Evolutionary conservation across 2,329 filamentous ascomycete genomes (phyloP), one percentile per base, ranked within the genome.

Genomic region (Fusarium lateritium): DNA sequence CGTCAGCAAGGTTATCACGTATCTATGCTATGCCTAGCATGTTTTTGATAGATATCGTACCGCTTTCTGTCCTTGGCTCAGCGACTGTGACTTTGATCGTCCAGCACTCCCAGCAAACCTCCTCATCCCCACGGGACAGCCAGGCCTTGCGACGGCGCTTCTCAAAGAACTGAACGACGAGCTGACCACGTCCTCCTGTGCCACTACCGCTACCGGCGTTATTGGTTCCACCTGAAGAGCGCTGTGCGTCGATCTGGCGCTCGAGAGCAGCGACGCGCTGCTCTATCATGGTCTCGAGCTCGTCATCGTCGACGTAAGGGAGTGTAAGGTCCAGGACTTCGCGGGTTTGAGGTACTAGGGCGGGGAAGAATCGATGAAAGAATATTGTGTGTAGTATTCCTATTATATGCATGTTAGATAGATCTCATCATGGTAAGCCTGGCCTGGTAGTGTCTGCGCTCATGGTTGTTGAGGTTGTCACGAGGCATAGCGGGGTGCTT

Each of bases 31-130:
- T 13, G 9, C 19, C 34, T 22, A 40, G 19, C 19, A 17, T 5
- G 36, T 19, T 19, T 19, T 19, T 19, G 26, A 43, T 22, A 26
- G 9, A 19, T 44, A 57, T 28, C 90, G 74, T 83, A 97, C 94
- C 94, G 70, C 89, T 92, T 76, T 98, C 95, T 13, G 93, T 97
- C 76, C 92, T 85, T 31, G 95, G 94, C 73, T 94, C 94, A 11
- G 94, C 93, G 56, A 98, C 89, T n/a, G 94, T 97, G 51, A 98
- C 92, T 79, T 97, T 93, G 71, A 99, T 83, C 44, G 92, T 94
- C 96, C 96, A 99, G 76, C 89, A 90, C 84, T 98, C 96, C 96
- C 96, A 99, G 79, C 94, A 97, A 19, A 98, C 90, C 79, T 98
- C 94, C 78, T 98, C 94, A 71, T 98, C 95, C 24, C 89, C 91